Percentiles rank a stretch among this genome's conserved stretches.
phyloP scores from a whole-genome alignment of 176 grass and related monocot genomes.

The Carex pumila region DNA sequence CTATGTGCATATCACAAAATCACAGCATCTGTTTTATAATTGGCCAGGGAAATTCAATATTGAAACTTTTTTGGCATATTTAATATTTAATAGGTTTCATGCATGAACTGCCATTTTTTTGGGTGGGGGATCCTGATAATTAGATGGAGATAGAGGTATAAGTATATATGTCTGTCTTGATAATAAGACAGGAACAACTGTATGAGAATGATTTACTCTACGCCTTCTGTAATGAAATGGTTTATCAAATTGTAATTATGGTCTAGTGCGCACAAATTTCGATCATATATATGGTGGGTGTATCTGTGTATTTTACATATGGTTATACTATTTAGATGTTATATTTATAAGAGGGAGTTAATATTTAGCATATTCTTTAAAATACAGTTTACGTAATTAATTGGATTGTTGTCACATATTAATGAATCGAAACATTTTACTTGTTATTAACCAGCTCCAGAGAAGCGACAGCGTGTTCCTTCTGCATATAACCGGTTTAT shows the following conservation, averaged over 20 bases:
- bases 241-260: not conserved
- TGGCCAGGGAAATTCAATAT: not conserved
- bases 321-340: no score
- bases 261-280: not conserved
- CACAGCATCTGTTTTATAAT: not conserved
- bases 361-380: not conserved
- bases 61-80: not conserved
- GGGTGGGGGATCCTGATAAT: not conserved
- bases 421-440: not conserved
- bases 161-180: no score
- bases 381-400: not conserved
- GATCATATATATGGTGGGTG: not conserved
- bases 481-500: slow-evolving; percentile 96
- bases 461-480: slow-evolving; percentile 89
- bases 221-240: not conserved
- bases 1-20: not conserved
- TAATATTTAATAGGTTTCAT: not conserved
- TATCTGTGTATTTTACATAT: not conserved
- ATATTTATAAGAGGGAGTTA: no score
- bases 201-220: not conserved
- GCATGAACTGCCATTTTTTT: not conserved
- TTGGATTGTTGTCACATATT: not conserved
- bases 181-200: no score
- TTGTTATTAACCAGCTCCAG: slow-evolving; percentile 38
- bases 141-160: not conserved